phyloP scores from a whole-genome alignment of 2,329 filamentous ascomycete species.

The Metarhizium robertsii region DNA sequence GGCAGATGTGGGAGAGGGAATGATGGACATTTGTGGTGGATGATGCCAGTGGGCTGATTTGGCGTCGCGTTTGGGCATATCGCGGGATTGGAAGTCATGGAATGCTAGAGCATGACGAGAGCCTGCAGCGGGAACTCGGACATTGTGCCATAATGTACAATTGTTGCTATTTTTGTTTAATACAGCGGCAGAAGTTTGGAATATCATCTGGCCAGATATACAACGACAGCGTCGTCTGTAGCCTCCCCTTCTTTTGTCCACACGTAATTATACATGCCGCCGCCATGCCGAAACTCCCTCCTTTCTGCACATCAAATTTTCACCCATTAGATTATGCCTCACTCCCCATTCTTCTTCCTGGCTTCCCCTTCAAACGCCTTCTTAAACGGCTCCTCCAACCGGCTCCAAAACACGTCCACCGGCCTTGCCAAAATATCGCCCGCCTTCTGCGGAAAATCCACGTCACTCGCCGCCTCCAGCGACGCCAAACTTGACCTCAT shows the following conservation, averaged over 20 bases:
- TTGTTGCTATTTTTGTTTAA: background rate
- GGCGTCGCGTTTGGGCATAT: too few species aligned
- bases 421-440: conserved; percentile 25
- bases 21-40: background rate
- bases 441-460: conserved; percentile 22
- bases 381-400: conserved; percentile 28
- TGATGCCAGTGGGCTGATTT: background rate
- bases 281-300: too few species aligned
- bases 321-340: too few species aligned
- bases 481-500: conserved; percentile 39
- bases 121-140: too few species aligned
- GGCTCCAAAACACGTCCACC: conserved; percentile 34
- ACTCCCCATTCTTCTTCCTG: background rate
- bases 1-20: conserved; percentile 62
- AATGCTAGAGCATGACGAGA: too few species aligned
- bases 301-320: too few species aligned
- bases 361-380: background rate
- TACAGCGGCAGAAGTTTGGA: background rate
- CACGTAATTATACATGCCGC: background rate
- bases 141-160: too few species aligned
- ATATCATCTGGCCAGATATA: background rate
- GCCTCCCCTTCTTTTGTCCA: too few species aligned
- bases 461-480: conserved; percentile 41
- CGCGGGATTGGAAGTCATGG: too few species aligned
- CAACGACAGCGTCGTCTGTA: too few species aligned